Conservation (phyloP, 345 rosid species). For the Arabis alpina region DNA sequence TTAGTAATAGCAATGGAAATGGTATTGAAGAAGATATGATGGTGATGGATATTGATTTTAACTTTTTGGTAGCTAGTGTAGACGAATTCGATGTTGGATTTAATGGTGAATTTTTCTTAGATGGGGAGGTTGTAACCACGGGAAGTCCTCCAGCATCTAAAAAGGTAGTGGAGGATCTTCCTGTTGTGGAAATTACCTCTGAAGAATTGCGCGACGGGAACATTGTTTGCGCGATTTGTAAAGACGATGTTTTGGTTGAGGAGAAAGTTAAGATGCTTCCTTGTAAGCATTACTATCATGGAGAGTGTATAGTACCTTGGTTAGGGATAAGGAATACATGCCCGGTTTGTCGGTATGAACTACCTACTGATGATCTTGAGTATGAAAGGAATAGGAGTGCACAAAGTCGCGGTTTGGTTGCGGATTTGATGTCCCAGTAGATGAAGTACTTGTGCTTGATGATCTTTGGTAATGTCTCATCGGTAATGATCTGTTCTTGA, state of each 20-base stretch:
- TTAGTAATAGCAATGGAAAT: conserved; percentile 23
- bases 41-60: conserved; percentile 11
- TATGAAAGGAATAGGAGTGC: conserved; percentile 60
- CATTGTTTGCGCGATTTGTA: conserved; percentile 79
- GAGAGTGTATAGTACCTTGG: conserved; percentile 88
- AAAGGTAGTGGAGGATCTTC: conserved; percentile 65
- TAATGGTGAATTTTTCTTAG: conserved; percentile 19
- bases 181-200: conserved; percentile 50
- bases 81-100: conserved; percentile 28
- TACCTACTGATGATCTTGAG: conserved; percentile 82
- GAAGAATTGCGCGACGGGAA: conserved; percentile 54
- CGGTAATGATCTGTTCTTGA: not conserved
- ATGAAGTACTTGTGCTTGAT: not conserved
- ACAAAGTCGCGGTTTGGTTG: conserved; percentile 30
- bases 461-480: not conserved
- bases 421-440: conserved; percentile 3
- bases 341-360: conserved; percentile 86
- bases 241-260: conserved; percentile 66
- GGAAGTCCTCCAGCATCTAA: conserved; percentile 75
- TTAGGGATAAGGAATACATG: conserved; percentile 86
- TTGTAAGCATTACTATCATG: conserved; percentile 78
- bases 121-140: conserved; percentile 20
- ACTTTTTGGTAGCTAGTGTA: not conserved
- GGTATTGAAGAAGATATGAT: conserved; percentile 20
- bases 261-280: conserved; percentile 79